Conservation (phyloP, 1,284 basidiomycete genomes). For the Marasmius tenuissimus region DNA sequence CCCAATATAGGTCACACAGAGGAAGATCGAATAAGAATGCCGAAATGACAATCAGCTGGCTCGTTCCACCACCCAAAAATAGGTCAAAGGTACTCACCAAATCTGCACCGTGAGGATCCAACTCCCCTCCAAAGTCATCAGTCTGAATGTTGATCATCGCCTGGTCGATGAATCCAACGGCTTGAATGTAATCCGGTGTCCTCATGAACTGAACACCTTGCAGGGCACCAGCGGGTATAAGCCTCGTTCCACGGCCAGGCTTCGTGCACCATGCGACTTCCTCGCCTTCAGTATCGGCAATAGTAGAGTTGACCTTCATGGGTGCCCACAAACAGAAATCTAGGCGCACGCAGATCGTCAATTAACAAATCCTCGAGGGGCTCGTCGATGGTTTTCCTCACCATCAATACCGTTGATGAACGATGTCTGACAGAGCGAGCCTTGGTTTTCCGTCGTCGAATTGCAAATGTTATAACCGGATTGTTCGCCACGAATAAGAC, state of each 20-base stretch:
- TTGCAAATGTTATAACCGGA: background rate
- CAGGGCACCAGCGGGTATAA: conserved; percentile 53
- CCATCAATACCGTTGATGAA: conserved; percentile 7
- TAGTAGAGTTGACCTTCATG: background rate
- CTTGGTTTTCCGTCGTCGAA: background rate
- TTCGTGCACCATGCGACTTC: conserved; percentile 68
- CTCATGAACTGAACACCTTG: conserved; percentile 54
- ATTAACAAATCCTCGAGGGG: background rate
- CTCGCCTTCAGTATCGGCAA: conserved; percentile 6
- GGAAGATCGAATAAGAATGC: too few relatives aligned
- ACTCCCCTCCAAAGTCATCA: conserved; percentile 70
- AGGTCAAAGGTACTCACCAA: conserved; percentile 28
- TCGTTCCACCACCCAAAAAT: too few relatives aligned
- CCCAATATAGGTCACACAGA: background rate
- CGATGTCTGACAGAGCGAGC: conserved; percentile 1
- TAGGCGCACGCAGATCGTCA: background rate
- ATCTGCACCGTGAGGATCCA: conserved; percentile 69
- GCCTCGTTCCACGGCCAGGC: conserved; percentile 51
- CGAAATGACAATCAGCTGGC: too few relatives aligned
- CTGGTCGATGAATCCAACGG: conserved; percentile 67
- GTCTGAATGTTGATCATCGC: conserved; percentile 49
- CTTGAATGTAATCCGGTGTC: conserved; percentile 62
- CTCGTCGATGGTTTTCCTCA: background rate
- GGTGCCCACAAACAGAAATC: conserved; percentile 6
- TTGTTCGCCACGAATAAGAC: conserved; percentile 5